Percentiles rank a stretch among this genome's conserved stretches.
Evolutionary conservation across 768 basidiomycete genomes (phyloP).

Genomic region (Pleurotus citrinopileatus): DNA sequence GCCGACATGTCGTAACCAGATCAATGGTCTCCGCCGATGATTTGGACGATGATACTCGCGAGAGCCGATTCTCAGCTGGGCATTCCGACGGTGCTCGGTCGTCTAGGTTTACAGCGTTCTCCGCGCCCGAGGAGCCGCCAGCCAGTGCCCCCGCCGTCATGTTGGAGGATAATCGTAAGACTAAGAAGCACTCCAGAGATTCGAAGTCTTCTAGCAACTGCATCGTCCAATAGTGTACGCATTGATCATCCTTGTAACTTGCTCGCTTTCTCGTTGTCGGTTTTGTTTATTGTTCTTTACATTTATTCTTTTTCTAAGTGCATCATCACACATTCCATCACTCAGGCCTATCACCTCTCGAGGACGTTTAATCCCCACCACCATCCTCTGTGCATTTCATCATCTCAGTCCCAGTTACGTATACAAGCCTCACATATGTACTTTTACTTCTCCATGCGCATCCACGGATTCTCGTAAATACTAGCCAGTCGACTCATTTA

Average conservation of each 20-base stretch:
- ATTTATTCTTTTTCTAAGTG: constrained; percentile 14
- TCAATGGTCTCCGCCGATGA: constrained; percentile 27
- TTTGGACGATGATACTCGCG: constrained; percentile 11
- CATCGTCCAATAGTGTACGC: constrained; percentile 46
- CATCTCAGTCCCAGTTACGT: too few species aligned
- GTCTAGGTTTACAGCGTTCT: constrained; percentile 31
- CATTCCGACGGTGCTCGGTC: constrained; percentile 17
- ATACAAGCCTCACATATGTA: constrained; percentile 16
- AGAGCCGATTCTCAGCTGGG: constrained; percentile 6
- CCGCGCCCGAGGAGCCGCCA: constrained; percentile 24
- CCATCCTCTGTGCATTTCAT: constrained; percentile 1
- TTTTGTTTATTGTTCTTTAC: constrained; percentile 16
- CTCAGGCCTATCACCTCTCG: not conserved
- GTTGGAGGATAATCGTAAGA: constrained; percentile 27
- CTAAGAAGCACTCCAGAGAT: constrained; percentile 32
- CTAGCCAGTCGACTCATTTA: not conserved
- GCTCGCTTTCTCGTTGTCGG: constrained; percentile 3
- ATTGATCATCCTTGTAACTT: constrained; percentile 2
- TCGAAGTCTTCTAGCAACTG: constrained; percentile 43
- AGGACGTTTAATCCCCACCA: constrained; percentile 2
- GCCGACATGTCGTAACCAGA: constrained; percentile 20
- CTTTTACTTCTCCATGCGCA: constrained; percentile 7
- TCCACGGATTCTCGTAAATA: not conserved
- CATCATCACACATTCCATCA: constrained; percentile 7
- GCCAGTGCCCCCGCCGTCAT: constrained; percentile 34